Percentiles rank a stretch among this genome's conserved stretches.
Conservation (phyloP, 2,329 filamentous ascomycete species). For the Pseudogymnoascus sp. region DNA sequence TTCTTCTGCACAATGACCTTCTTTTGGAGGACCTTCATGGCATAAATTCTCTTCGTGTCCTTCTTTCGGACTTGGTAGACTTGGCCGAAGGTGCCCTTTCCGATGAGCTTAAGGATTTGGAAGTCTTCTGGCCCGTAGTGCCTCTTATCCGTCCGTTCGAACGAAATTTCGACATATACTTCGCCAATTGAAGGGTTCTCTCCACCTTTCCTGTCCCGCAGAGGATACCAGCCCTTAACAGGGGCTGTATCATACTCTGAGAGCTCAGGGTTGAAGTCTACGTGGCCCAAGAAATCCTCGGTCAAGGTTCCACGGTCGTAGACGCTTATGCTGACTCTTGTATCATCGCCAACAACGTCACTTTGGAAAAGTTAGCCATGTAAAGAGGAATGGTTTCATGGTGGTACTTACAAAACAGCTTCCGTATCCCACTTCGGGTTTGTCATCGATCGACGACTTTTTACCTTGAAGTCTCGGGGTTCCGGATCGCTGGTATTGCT, state of each 20-base stretch:
- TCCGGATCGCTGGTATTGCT: conserved; percentile 84
- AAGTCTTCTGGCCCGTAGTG: conserved; percentile 94
- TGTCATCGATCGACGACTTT: conserved; percentile 56
- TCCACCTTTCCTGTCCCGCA: conserved; percentile 68
- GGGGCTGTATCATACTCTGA: conserved; percentile 58
- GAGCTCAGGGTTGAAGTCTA: conserved; percentile 67
- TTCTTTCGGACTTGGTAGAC: conserved; percentile 98
- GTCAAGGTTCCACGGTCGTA: conserved; percentile 75
- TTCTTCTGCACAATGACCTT: conserved; percentile 99
- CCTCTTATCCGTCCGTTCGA: conserved; percentile 80
- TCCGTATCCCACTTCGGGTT: conserved; percentile 94
- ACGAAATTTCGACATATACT: conserved; percentile 77
- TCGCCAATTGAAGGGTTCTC: conserved; percentile 77
- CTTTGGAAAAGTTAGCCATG: conserved; percentile 37
- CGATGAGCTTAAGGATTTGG: conserved; percentile 89
- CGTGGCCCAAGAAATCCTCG: conserved; percentile 86
- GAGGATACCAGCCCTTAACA: conserved; percentile 75
- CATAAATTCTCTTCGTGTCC: conserved; percentile 91
- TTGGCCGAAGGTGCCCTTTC: conserved; percentile 96
- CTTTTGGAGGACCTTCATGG: conserved; percentile 98
- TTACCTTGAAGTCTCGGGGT: conserved; percentile 44
- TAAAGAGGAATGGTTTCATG: neutral
- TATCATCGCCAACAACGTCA: conserved; percentile 87
- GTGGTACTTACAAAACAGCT: conserved; percentile 74
- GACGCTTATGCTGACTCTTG: conserved; percentile 84